Base-by-base conservation (phyloP, 225 moss, liverwort and hornwort species). In the Thuidium tamariscinum region DNA sequence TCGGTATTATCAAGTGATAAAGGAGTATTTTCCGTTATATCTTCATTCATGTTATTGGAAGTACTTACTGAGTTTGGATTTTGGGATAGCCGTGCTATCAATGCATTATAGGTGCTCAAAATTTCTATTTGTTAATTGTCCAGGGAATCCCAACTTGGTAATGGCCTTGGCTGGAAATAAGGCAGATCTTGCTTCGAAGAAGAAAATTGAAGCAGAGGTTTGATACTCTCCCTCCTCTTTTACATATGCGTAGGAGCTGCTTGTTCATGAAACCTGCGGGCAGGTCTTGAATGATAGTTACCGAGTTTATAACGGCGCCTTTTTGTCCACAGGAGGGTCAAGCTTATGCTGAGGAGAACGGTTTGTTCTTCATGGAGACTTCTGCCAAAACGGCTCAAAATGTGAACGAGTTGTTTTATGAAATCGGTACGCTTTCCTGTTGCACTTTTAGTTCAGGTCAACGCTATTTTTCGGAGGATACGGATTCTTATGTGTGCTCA, bases 341-440 rank as follows among this genome's bases (percentile, higher is more conserved):
- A 89, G 86, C 95, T 19, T 98, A 98, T 85, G 98, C 98, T 49
- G 95, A 97, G 73, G 95, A 98, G 91, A 98, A 98, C 82, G 98
- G 96, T 49, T 88, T 98, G 44, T 97, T 98, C 55, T 98, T 98
- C 88, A 95, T 98, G 95, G 98, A 98, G 89, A 98, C 98, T 74
- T 98, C 98, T 85, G 98, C 98, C 46, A 98, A 98, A 89, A 98
- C 95, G 79, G 95, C 94, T 63, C 97, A 98, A 81, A 98, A 97
- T 87, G 98, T 98, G 46, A 98, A 97, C 73, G 97, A 98, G 85
- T 91, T 98, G 52, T 98, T 98, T 73, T 98, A 97, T 90, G 97
- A 98, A 90, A 96, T 98, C 83, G 98, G 98, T 96, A 90, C 51
- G 25, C 73, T 77, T 73, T 73, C 30, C 52, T 81, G 29, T 32